Evolutionary conservation across 2,329 filamentous ascomycete species (phyloP).

Genomic region (Zopfia rhizophila): DNA sequence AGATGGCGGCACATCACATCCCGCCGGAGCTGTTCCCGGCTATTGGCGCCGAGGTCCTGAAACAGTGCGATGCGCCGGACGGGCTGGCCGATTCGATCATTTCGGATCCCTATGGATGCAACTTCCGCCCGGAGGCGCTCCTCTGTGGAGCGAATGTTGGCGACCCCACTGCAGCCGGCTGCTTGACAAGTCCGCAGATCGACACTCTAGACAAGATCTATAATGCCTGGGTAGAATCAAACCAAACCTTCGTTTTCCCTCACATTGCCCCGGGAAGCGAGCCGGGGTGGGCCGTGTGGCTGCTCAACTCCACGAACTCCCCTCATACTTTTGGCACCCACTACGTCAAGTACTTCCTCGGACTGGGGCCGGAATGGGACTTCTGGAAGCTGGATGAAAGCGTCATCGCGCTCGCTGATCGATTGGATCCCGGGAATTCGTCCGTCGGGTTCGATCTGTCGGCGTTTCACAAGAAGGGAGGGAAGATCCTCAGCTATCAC

Average conservation of each 20-base stretch:
- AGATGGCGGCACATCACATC: constrained; percentile 24
- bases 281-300: neutral
- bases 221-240: constrained; percentile 35
- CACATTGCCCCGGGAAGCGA: constrained; percentile 25
- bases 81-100: constrained; percentile 43
- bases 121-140: constrained; percentile 26
- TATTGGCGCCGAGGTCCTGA: constrained; percentile 23
- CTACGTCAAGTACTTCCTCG: neutral
- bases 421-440: constrained; percentile 4
- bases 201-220: constrained; percentile 53
- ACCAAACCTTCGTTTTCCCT: neutral
- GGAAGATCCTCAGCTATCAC: constrained; percentile 30
- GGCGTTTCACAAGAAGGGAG: constrained; percentile 16
- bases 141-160: constrained; percentile 7
- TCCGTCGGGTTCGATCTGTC: constrained; percentile 28
- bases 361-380: constrained; percentile 33
- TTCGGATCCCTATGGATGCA: constrained; percentile 25
- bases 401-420: constrained; percentile 45
- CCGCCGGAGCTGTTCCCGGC: constrained; percentile 49
- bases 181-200: constrained; percentile 20
- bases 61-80: constrained; percentile 32
- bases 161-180: constrained; percentile 16
- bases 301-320: constrained; percentile 2
- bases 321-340: constrained; percentile 15
- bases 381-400: constrained; percentile 40